These are phyloP conservation scores for Colletotrichum echinochloae DNA, from an alignment of 2,329 filamentous ascomycete species.

Conservation along the genomic window DNA sequence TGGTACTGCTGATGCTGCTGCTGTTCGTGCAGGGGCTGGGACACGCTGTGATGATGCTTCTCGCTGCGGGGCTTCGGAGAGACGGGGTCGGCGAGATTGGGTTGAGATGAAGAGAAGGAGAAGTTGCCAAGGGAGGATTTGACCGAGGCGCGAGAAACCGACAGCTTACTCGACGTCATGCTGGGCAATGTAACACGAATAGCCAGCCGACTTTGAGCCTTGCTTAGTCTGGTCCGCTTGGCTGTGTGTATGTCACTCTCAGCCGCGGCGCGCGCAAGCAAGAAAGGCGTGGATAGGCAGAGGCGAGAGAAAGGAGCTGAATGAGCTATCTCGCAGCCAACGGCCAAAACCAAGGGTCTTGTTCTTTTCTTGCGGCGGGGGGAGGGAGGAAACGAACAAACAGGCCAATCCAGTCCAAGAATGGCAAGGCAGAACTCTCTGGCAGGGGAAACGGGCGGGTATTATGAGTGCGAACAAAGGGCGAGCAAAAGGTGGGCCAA, in stretches of 20 bases:
- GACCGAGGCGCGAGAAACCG: conserved; percentile 48
- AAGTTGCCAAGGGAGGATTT: conserved; percentile 53
- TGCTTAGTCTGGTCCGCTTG: conserved; percentile 24
- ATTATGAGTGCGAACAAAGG: conserved; percentile 39
- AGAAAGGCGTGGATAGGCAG: conserved; percentile 10
- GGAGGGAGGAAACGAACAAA: conserved; percentile 21
- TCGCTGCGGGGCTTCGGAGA: conserved; percentile 33
- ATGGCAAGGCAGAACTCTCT: conserved; percentile 32
- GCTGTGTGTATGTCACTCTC: conserved; percentile 21
- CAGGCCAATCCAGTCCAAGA: conserved; percentile 31
- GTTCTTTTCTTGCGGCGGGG: conserved; percentile 15
- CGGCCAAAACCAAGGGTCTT: conserved; percentile 4
- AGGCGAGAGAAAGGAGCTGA: conserved; percentile 4
- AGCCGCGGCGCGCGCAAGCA: conserved; percentile 18
- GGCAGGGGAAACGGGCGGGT: conserved; percentile 25
- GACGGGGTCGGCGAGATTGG: conserved; percentile 33
- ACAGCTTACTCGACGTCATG: conserved; percentile 61
- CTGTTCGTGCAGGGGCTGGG: conserved; percentile 33
- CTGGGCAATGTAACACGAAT: conserved; percentile 50
- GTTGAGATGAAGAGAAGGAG: conserved; percentile 47
- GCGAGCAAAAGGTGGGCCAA: background rate
- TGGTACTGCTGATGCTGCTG: background rate
- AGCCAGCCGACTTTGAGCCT: conserved; percentile 36
- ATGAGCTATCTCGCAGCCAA: conserved; percentile 10
- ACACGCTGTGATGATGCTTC: conserved; percentile 39